Evolutionary conservation across 2,329 filamentous ascomycete genomes (phyloP), one percentile per base, ranked within the genome.

Genomic region (Biscogniauxia sp.): DNA sequence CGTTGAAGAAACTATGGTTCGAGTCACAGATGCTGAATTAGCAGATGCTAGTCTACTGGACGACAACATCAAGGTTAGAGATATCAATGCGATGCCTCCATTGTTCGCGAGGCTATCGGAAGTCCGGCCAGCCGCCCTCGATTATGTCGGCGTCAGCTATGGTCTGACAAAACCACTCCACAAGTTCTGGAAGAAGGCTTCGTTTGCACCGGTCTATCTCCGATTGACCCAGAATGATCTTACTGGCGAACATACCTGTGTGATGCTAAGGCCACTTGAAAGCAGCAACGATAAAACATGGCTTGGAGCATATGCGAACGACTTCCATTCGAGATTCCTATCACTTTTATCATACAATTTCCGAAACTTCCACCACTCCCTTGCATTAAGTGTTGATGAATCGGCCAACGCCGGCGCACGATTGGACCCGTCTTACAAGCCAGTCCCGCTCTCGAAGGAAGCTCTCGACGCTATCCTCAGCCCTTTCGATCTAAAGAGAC

Each of bases 91-190:
- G 68, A 96, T 99, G 89, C 94, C 96, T 26, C 93, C 96, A 0
- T 83, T 99, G 2, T 98, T 99, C 71, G 86, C 93, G 11, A 94
- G 93, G 69, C 82, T 99, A 28, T 87, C 89, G 0, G 93, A 99
- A 77, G 87, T 91, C 65, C 88, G 87, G 60, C 89, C 95, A 0
- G 88, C 91, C 52, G 79, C 80, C 5, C 86, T 99, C 6, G 95
- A 99, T 77, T 99, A 98, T 72, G 77, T 99, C 17, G 95, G 96
- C 72, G 96, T 99, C 55, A 96, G 92, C 71, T 99, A 96, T 74
- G 96, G 95, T 57, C 81, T 99, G 59, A 99, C 95, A 0, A 83
- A 88, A 49, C 83, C 86, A 15, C 86, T 99, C 15, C 95, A 97
- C 79, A 96, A 92, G 72, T 99, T 99, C 82, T 99, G 95, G 95